These are phyloP conservation scores for Apiospora saccharicola DNA, from an alignment of 2,329 filamentous ascomycete genomes.

Conservation along the genomic window DNA sequence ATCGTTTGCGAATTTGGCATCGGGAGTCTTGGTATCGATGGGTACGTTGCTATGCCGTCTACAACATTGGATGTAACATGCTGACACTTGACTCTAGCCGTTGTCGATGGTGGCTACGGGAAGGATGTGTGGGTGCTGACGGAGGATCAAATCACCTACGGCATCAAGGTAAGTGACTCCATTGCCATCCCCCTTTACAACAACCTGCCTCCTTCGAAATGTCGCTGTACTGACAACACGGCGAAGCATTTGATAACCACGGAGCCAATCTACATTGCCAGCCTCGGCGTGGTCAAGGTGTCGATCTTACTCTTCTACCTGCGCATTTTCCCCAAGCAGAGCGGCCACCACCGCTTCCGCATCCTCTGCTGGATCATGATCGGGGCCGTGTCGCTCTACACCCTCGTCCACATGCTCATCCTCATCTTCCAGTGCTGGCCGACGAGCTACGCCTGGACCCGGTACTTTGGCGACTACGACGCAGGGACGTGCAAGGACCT, in stretches of 20 bases:
- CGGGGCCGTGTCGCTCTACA: background rate
- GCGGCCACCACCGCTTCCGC: constrained; percentile 24
- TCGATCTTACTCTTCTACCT: constrained; percentile 26
- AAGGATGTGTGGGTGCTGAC: constrained; percentile 25
- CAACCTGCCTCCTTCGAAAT: too few relatives aligned
- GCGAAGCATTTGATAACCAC: constrained; percentile 4
- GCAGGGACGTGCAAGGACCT: background rate
- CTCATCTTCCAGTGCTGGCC: constrained; percentile 25
- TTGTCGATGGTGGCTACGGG: constrained; percentile 19
- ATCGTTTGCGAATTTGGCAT: constrained; percentile 2
- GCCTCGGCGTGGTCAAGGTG: constrained; percentile 23
- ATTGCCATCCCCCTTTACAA: background rate
- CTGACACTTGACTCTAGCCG: background rate
- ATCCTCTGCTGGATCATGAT: constrained; percentile 23
- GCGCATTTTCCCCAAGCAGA: constrained; percentile 13
- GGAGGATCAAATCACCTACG: constrained; percentile 17
- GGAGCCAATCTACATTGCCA: constrained; percentile 24
- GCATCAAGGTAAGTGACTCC: constrained; percentile 17
- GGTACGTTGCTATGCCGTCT: background rate
- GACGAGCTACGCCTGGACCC: constrained; percentile 15
- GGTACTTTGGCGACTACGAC: background rate
- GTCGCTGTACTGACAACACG: background rate
- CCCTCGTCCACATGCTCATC: constrained; percentile 8
- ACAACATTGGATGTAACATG: background rate
- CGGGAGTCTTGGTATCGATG: background rate